Base-by-base conservation (phyloP, 805 yeast genomes). In the Candida germanica region DNA sequence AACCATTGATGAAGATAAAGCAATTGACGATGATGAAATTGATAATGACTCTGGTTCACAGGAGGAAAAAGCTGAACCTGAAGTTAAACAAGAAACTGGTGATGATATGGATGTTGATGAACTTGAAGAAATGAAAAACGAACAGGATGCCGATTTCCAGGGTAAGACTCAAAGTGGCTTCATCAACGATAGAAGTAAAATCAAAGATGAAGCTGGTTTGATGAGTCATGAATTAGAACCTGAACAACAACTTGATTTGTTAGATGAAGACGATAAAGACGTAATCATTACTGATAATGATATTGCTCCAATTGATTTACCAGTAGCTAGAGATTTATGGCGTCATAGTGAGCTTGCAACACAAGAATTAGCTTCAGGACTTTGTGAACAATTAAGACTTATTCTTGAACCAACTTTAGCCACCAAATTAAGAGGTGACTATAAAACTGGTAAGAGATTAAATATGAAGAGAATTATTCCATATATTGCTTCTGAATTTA, bases 381-480 rank as follows among this genome's bases (percentile, higher is more conserved):
- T 93, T 26, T 83, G 95, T 56, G 99, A 93, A 63, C 98, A 93
- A 59, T 70, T 93, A 41, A 73, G 99, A 26, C 73, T 93, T 44
- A 93, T 93, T 54, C 67, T 93, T 46, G 98, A 89, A 57, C 99
- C 99, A 4, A 93, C 98, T 0, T 67, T 86, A 42, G 94, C 97
- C n/a, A 91, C 98, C 3, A 93, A 93, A 58, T 69, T 93, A 39
- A 79, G 77, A 44, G 99, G 99, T 54, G 98, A 93, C 58, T 93
- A 87, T 64, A 88, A 89, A 61, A 89, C 97, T 2, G 99, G 99
- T 59, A 93, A 93, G 59, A 74, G 98, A 48, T 75, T 93, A 51
- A 93, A 93, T 61, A 89, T 93, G 98, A 93, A 91, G 70, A 75
- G 97, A 48, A 93, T 93, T 51, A 93, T 93, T 53, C 95, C 98